phyloP scores from a whole-genome alignment of 1,284 basidiomycete species.

The Apiotrichum laibachii region DNA sequence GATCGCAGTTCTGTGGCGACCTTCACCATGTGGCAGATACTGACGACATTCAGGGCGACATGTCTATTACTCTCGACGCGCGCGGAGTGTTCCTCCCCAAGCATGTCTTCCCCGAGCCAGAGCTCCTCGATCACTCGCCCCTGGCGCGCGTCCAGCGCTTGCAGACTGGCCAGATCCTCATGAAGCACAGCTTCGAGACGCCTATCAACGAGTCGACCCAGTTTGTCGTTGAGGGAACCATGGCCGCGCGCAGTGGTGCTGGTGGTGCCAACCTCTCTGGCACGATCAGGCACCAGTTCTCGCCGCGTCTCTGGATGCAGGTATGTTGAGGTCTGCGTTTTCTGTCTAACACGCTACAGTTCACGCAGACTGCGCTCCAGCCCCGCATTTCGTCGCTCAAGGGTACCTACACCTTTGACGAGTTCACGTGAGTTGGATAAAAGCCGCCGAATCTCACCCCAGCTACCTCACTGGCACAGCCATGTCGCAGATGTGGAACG shows the following conservation, averaged over 20 bases:
- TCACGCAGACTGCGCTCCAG: slow-evolving; percentile 48
- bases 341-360: slow-evolving; percentile 5
- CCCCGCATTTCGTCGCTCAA: slow-evolving; percentile 53
- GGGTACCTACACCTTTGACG: slow-evolving; percentile 52
- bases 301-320: slow-evolving; percentile 51
- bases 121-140: slow-evolving; percentile 36
- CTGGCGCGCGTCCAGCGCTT: slow-evolving; percentile 36
- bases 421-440: slow-evolving; percentile 46
- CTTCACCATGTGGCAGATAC: no score
- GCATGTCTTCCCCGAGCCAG: slow-evolving; percentile 33
- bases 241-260: slow-evolving; percentile 47
- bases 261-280: slow-evolving; percentile 56
- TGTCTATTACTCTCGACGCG: slow-evolving; percentile 44
- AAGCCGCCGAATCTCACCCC: background rate
- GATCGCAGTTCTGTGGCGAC: no score
- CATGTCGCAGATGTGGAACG: slow-evolving; percentile 35
- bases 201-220: slow-evolving; percentile 41
- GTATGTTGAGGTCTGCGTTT: slow-evolving; percentile 20
- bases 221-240: slow-evolving; percentile 47
- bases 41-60: slow-evolving; percentile 28
- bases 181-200: slow-evolving; percentile 52
- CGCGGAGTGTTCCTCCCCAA: slow-evolving; percentile 44
- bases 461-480: slow-evolving; percentile 48
- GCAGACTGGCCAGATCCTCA: slow-evolving; percentile 37
- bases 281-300: slow-evolving; percentile 55